Percentiles rank a stretch among this genome's conserved stretches.
Conservation (phyloP, 179 eudicot species). For the Silene noctiflora region DNA sequence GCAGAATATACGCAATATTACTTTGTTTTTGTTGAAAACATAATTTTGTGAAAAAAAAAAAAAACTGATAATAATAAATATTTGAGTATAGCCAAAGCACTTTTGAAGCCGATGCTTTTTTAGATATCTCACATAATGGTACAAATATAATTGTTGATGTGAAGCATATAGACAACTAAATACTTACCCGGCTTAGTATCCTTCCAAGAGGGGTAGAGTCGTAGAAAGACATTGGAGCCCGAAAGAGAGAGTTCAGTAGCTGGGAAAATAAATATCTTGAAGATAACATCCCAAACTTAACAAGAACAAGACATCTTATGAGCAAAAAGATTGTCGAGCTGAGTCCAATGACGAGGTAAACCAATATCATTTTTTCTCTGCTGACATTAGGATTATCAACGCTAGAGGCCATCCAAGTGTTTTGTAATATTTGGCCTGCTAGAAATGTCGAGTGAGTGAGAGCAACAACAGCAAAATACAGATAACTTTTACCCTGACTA, state of each 20-base stretch:
- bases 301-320: constrained; percentile 43
- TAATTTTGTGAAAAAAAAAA: too few species aligned
- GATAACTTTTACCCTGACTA: constrained; percentile 54
- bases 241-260: constrained; percentile 61
- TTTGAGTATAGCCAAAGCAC: neutral
- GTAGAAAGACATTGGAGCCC: constrained; percentile 69
- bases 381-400: constrained; percentile 55
- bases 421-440: constrained; percentile 52
- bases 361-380: constrained; percentile 48
- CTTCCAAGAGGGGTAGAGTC: constrained; percentile 78
- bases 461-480: constrained; percentile 45
- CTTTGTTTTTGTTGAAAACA: neutral
- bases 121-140: neutral
- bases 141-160: neutral
- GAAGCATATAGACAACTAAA: neutral
- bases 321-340: constrained; percentile 42
- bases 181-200: constrained; percentile 56
- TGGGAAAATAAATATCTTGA: constrained; percentile 59
- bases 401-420: constrained; percentile 77
- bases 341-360: constrained; percentile 59
- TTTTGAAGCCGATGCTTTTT: neutral
- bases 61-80: too few species aligned
- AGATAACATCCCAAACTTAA: constrained; percentile 52
- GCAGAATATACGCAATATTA: neutral
- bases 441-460: constrained; percentile 42